Percentiles rank a stretch among this genome's conserved stretches.
Evolutionary conservation across 2,329 filamentous ascomycete species (phyloP).

Genomic region (Cladosporium sp.): DNA sequence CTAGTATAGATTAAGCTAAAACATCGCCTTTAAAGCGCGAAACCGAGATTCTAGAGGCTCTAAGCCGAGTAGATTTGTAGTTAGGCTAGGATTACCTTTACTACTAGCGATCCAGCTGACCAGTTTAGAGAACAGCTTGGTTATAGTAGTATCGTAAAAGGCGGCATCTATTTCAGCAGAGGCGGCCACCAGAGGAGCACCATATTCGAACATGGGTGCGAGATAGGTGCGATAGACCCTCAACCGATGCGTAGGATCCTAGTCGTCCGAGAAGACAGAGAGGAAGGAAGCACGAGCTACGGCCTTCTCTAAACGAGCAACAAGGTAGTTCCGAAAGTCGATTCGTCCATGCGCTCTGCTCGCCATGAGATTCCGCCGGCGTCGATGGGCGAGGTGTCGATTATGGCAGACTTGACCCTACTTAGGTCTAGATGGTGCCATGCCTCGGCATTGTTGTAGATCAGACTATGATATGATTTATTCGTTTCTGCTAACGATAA

Average conservation of each 20-base stretch:
- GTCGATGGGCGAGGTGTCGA: slow-evolving; percentile 55
- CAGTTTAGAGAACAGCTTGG: neutral
- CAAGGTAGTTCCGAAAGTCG: neutral
- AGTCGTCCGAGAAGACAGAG: neutral
- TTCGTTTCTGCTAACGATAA: slow-evolving; percentile 67
- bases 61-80: neutral
- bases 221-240: neutral
- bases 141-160: neutral
- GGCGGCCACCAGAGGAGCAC: neutral
- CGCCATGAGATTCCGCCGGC: slow-evolving; percentile 63
- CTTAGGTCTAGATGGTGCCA: slow-evolving; percentile 80
- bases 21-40: neutral
- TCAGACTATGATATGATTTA: slow-evolving; percentile 58
- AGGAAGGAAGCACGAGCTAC: neutral
- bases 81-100: neutral
- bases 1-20: neutral
- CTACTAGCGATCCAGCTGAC: neutral
- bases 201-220: neutral
- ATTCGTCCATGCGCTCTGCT: slow-evolving; percentile 66
- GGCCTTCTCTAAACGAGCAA: neutral
- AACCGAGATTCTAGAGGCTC: neutral
- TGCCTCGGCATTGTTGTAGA: slow-evolving; percentile 66
- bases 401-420: slow-evolving; percentile 61
- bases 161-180: neutral
- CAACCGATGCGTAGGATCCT: neutral